These are phyloP conservation scores for Cladosporium austrohemisphaericum DNA, from an alignment of 2,329 filamentous ascomycete genomes.

Conservation along the genomic window DNA sequence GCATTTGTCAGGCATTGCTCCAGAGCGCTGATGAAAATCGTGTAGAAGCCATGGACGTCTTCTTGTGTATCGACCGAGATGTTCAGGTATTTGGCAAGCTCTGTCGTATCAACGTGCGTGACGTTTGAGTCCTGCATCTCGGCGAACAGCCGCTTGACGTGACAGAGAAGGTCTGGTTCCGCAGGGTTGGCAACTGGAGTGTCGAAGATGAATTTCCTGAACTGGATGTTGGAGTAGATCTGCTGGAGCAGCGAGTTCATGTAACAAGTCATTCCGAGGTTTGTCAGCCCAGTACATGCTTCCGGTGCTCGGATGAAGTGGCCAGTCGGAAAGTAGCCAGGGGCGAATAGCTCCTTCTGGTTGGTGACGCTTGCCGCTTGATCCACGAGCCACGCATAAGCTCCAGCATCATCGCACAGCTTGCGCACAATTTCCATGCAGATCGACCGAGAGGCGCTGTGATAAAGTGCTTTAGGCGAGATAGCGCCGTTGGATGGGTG, in stretches of 20 bases:
- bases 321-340: constrained; percentile 28
- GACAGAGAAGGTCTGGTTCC: constrained; percentile 63
- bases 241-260: constrained; percentile 92
- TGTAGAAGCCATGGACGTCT: constrained; percentile 98
- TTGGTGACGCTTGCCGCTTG: background rate
- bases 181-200: constrained; percentile 51
- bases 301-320: constrained; percentile 38
- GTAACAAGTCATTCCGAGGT: constrained; percentile 95
- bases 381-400: constrained; percentile 6
- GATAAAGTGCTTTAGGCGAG: constrained; percentile 18
- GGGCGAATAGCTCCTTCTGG: background rate
- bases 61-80: constrained; percentile 91
- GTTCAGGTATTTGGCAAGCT: constrained; percentile 69
- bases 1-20: constrained; percentile 71
- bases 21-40: constrained; percentile 85
- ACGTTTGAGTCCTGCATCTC: constrained; percentile 79
- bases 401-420: background rate
- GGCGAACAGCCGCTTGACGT: constrained; percentile 78
- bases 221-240: constrained; percentile 89
- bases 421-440: constrained; percentile 23
- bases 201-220: constrained; percentile 76
- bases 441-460: constrained; percentile 19
- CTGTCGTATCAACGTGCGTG: constrained; percentile 68
- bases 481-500: background rate
- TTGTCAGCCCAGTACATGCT: constrained; percentile 61